Percentiles rank a stretch among this genome's conserved stretches.
Evolutionary conservation across 768 basidiomycete genomes (phyloP).

Genomic region (Naganishia kalamii): DNA sequence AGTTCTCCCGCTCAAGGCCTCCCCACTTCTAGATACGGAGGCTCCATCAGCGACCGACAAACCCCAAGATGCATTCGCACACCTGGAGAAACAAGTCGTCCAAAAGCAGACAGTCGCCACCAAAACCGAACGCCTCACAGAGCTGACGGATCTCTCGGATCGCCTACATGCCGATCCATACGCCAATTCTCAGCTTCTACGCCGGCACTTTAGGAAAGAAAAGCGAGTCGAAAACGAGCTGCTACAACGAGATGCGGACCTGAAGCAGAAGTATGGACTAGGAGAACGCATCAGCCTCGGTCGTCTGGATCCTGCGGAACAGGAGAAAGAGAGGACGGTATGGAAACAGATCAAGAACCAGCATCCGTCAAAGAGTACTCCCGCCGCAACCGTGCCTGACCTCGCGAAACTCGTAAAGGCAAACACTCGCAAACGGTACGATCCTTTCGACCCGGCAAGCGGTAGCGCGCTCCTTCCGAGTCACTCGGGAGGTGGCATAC

Average conservation of each 20-base stretch:
- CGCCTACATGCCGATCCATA: conserved; percentile 83
- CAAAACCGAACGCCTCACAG: conserved; percentile 71
- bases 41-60: conserved; percentile 50
- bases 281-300: conserved; percentile 55
- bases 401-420: conserved; percentile 29
- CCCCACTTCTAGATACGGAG: conserved; percentile 57
- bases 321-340: conserved; percentile 55
- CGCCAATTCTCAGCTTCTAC: conserved; percentile 62
- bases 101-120: conserved; percentile 67
- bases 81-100: conserved; percentile 80
- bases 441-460: conserved; percentile 33
- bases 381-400: conserved; percentile 16
- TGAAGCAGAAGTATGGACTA: conserved; percentile 72
- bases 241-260: conserved; percentile 60
- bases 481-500: neutral
- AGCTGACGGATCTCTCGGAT: conserved; percentile 68
- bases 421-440: conserved; percentile 38
- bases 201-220: conserved; percentile 76
- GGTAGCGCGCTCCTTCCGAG: neutral
- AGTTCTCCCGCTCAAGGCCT: neutral
- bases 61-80: conserved; percentile 74
- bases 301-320: conserved; percentile 26
- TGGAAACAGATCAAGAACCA: neutral
- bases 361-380: conserved; percentile 22
- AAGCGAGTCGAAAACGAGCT: conserved; percentile 73